Conservation (phyloP, 495 filamentous ascomycete species). For the Corynascus novoguineensis region DNA sequence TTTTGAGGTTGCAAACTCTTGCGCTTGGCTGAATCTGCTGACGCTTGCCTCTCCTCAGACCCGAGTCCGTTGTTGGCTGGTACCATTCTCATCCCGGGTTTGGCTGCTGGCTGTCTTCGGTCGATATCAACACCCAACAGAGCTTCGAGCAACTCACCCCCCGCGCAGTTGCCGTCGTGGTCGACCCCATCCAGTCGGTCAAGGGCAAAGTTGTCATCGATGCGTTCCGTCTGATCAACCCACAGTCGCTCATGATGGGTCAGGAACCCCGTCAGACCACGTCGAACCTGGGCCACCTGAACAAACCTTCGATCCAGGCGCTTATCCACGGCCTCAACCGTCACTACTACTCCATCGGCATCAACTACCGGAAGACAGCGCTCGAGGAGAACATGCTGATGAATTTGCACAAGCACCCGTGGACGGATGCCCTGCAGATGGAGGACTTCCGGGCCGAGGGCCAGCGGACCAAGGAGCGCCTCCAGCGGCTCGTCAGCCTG, state of each 20-base stretch:
- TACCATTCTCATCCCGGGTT: constrained; percentile 99
- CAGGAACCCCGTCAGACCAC: constrained; percentile 98
- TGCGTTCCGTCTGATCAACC: constrained; percentile 97
- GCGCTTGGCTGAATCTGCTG: background rate
- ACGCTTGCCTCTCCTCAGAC: constrained; percentile 50
- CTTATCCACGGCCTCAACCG: constrained; percentile 96
- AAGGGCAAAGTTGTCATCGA: constrained; percentile 99
- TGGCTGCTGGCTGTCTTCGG: constrained; percentile 96
- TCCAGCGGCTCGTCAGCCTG: constrained; percentile 80
- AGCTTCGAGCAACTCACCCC: constrained; percentile 97
- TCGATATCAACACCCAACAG: constrained; percentile 99
- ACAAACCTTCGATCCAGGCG: constrained; percentile 99
- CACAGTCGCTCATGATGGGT: constrained; percentile 95
- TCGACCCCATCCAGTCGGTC: constrained; percentile 97
- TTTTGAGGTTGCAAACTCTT: background rate
- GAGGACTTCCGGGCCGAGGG: constrained; percentile 87
- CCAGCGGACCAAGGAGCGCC: constrained; percentile 71
- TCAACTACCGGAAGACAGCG: constrained; percentile 96
- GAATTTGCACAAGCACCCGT: constrained; percentile 98
- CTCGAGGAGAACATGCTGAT: constrained; percentile 99
- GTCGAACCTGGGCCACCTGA: constrained; percentile 93
- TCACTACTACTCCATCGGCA: constrained; percentile 98
- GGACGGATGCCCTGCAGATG: constrained; percentile 97
- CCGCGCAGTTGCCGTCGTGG: constrained; percentile 92
- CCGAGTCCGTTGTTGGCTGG: constrained; percentile 96